Percentiles rank a stretch among this genome's conserved stretches.
These are phyloP conservation scores for Oryza nivara DNA, from an alignment of 176 grass and related monocot species.

Conservation along the genomic window DNA sequence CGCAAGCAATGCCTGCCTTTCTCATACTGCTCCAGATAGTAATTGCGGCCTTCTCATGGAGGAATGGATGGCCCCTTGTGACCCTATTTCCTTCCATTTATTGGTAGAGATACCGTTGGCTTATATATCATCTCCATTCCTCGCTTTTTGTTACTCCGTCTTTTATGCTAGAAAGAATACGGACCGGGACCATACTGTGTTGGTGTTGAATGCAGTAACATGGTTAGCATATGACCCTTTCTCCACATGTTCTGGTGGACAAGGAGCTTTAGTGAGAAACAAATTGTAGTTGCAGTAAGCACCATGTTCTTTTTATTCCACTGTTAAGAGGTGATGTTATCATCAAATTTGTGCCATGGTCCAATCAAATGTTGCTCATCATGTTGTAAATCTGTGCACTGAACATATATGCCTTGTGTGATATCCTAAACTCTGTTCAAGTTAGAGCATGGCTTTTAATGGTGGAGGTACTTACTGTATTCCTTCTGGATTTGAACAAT, in stretches of 20 bases:
- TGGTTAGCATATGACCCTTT: background rate
- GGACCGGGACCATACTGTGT: background rate
- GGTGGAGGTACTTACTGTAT: background rate
- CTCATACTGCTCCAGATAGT: conserved; percentile 60
- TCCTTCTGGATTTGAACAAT: background rate
- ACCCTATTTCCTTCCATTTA: conserved; percentile 23
- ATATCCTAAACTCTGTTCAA: background rate
- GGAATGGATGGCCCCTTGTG: conserved; percentile 24
- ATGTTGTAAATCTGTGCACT: background rate
- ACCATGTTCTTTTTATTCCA: background rate
- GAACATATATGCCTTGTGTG: background rate
- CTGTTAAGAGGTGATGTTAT: background rate
- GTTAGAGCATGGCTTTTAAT: background rate
- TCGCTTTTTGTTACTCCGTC: background rate
- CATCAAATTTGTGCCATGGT: background rate
- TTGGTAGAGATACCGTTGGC: conserved; percentile 41
- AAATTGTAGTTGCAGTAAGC: background rate
- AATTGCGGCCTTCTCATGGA: conserved; percentile 5
- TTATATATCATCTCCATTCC: conserved; percentile 3
- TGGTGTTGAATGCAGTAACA: background rate
- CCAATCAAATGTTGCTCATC: background rate
- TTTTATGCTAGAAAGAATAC: background rate
- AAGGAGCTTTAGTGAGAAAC: background rate
- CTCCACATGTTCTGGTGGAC: background rate
- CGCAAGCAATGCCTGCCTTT: conserved; percentile 56